Base-by-base conservation (phyloP, 2,329 filamentous ascomycete species). In the Cytospora chrysosperma region DNA sequence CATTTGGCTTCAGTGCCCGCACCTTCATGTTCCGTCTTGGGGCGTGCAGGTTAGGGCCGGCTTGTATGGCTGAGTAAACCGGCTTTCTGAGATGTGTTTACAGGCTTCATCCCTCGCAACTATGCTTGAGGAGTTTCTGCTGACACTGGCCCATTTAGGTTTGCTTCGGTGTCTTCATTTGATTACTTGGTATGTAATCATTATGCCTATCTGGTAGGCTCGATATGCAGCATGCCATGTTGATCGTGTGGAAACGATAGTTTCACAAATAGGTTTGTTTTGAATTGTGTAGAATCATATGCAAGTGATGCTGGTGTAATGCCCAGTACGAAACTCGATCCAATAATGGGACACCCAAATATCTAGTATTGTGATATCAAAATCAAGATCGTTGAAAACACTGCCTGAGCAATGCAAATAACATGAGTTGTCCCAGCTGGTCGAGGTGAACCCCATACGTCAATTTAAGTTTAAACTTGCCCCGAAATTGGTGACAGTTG, bases 1-100 rank as follows among this genome's bases (percentile, higher is more conserved):
- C n/a, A 87, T 86, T 80, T 80, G 81, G 83, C 82, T 89, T 82
- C 78, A 79, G 87, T 80, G 85, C 79, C 74, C 75, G 72, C 71
- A 70, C 69, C 67, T 72, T 73, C 70, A 76, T 72, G 78, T 76
- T 78, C 78, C 87, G 88, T 91, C 83, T 85, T 82, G 80, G 73
- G 69, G 66, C 64, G 63, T 69, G 72, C 69, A 66, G 64, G 61
- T 64, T 69, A 63, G 67, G 71, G 72, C 74, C 72, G 74, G 74
- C 69, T 65, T 59, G 69, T 74, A 71, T 69, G 70, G 67, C 70
- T 75, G 75, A 77, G 72, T 76, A 73, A 73, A 75, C 63, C 69
- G 75, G 75, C 74, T 75, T 75, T 66, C 64, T 66, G 64, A 66
- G 37, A 64, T 43, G 34, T 61, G 49, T 54, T 37, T 37, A 54